These are phyloP conservation scores for Lactarius deliciosus DNA, from an alignment of 768 basidiomycete genomes.

Conservation along the genomic window DNA sequence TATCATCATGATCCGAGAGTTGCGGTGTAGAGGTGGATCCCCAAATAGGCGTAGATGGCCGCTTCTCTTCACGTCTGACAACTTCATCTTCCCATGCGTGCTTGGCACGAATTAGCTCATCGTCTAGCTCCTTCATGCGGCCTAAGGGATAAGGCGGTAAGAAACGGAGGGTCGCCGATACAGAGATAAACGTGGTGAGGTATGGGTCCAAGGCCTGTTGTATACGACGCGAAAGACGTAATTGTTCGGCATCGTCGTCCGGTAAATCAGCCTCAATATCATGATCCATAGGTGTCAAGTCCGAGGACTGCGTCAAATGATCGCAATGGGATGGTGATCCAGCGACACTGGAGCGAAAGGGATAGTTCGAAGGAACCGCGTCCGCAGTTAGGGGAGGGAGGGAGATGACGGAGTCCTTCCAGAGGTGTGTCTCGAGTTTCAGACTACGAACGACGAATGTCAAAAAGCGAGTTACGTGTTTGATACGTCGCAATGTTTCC, in stretches of 20 bases:
- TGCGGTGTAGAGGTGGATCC: constrained; percentile 25
- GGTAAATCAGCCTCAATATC: constrained; percentile 41
- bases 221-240: constrained; percentile 72
- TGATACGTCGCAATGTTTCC: constrained; percentile 78
- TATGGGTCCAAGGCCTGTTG: constrained; percentile 84
- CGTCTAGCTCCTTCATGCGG: constrained; percentile 86
- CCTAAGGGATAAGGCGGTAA: constrained; percentile 87
- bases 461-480: constrained; percentile 90
- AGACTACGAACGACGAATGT: constrained; percentile 90
- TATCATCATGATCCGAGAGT: constrained; percentile 42
- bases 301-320: not conserved
- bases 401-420: constrained; percentile 85
- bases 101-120: constrained; percentile 66
- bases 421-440: constrained; percentile 91
- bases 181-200: constrained; percentile 83
- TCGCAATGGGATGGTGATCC: constrained; percentile 6
- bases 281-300: not conserved
- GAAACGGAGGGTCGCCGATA: constrained; percentile 89
- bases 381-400: constrained; percentile 63
- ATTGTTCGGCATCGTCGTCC: constrained; percentile 70
- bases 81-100: constrained; percentile 87
- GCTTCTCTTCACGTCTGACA: constrained; percentile 69
- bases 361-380: constrained; percentile 53
- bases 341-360: constrained; percentile 9
- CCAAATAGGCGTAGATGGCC: constrained; percentile 32